A percentile compares a stretch with the other conserved stretches of the same genome.
Conservation (phyloP, 257 asterid genomes). For the Plantago elongata region DNA sequence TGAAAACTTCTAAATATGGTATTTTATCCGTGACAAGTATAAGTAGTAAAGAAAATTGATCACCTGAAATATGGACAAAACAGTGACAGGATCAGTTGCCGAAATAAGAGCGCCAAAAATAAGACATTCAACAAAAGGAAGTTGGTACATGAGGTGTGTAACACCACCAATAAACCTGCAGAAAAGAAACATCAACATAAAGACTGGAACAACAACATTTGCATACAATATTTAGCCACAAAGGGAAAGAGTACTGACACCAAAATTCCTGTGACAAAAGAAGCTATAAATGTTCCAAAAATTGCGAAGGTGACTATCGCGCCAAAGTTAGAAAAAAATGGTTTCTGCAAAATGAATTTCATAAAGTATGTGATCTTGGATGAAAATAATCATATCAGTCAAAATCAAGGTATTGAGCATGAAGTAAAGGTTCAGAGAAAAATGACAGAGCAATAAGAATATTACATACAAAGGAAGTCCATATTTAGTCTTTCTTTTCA, state of each 20-base stretch:
- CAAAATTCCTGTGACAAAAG: conserved; percentile 83
- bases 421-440: too few species aligned
- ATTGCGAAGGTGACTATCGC: conserved; percentile 92
- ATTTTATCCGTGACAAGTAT: too few species aligned
- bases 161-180: conserved; percentile 89
- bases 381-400: too few species aligned
- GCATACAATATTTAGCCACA: neutral
- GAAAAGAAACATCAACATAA: conserved; percentile 11
- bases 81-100: conserved; percentile 98
- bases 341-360: conserved; percentile 64
- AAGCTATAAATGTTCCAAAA: conserved; percentile 82
- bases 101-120: conserved; percentile 99
- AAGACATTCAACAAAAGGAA: conserved; percentile 96
- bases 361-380: conserved; percentile 10
- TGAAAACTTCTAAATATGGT: too few species aligned
- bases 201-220: neutral
- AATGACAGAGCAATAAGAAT: too few species aligned
- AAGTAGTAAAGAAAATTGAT: conserved; percentile 11
- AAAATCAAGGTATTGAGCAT: too few species aligned
- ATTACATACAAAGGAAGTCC: too few species aligned
- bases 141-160: conserved; percentile 74
- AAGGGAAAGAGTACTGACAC: conserved; percentile 63
- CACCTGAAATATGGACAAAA: conserved; percentile 97
- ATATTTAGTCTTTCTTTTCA: too few species aligned
- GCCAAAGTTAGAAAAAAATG: conserved; percentile 96